Evolutionary conservation across 257 asterid genomes (phyloP).

Genomic region (Solanum bulbocastanum): DNA sequence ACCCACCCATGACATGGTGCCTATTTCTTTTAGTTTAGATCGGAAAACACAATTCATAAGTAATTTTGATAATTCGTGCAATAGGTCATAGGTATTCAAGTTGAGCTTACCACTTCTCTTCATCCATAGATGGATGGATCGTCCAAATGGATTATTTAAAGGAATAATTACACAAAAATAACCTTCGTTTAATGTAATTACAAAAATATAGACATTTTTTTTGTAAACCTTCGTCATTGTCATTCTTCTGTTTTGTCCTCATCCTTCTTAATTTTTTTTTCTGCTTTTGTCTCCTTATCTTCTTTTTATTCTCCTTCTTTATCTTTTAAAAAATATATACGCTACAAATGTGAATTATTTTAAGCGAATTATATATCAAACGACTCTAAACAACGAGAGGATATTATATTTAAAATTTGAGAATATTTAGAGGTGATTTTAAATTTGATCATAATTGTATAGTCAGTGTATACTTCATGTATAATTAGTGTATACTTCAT

Average conservation of each 20-base stretch:
- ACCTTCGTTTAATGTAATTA: too few relatives aligned
- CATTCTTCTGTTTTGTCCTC: neutral
- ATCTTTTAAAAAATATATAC: fast-evolving
- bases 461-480: neutral
- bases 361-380: too few relatives aligned
- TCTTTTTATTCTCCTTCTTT: neutral
- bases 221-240: too few relatives aligned
- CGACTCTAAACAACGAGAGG: too few relatives aligned
- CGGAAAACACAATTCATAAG: too few relatives aligned
- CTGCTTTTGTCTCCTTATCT: neutral
- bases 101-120: neutral
- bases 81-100: neutral
- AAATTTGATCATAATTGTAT: too few relatives aligned
- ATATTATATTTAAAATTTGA: too few relatives aligned
- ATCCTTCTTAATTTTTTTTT: neutral
- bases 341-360: neutral
- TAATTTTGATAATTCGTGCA: neutral
- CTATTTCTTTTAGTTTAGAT: neutral
- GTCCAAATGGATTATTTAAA: neutral
- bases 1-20: neutral
- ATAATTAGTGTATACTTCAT: too few relatives aligned
- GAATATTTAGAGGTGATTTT: neutral
- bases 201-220: too few relatives aligned
- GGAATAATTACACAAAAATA: too few relatives aligned
- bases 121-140: neutral